Evolutionary conservation across 2,329 filamentous ascomycete genomes (phyloP), one percentile per base, ranked within the genome.

Genomic region (Exophiala oligosperma): DNA sequence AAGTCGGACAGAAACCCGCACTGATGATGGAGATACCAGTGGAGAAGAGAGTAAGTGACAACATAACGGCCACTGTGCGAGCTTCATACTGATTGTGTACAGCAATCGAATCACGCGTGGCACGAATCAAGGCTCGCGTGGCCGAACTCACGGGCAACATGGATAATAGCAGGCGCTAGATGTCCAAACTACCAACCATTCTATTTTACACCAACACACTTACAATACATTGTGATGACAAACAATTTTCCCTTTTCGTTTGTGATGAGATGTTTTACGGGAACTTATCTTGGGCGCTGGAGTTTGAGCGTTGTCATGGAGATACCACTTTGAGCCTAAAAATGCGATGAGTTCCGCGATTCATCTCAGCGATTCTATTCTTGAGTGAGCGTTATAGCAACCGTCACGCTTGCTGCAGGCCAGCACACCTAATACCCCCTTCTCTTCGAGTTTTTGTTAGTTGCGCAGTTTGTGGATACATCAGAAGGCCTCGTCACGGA

Each of bases 21-120:
- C 78, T 28, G 91, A 93, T 62, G 91, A 94, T 68, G 85, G 84
- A n/a, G 91, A 96, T 67, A 94, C 90, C n/a, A 96, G 90, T 70
- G 92, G 90, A 56, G 93, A 97, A 82, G 93, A 96, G 81, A 94
- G 89, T 91, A 80, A 83, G 90, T 87, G 17, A 12, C 47, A 29
- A 21, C 17, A 4, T 12, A 6, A 35, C 11, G 28, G n/a, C 5
- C 40, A 14, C 2, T 23, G 17, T 9, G 17, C 17, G 14, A 40
- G 23, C 28, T 24, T 14, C n/a, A 17, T 52, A 52, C 71, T 75
- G 66, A 76, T 61, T 52, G 55, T 26, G 49, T n/a, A 32, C 66
- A 95, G 91, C 92, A 37, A 97, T 97, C 69, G 94, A 99, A 75
- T 92, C 92, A 49, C 90, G 94, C 65, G 94, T 97, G 59, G 94